A percentile compares a stretch with the other conserved stretches of the same genome.
These are phyloP conservation scores for Dissophora ornata DNA, from an alignment of 192 early-diverging fungal species.

Conservation along the genomic window DNA sequence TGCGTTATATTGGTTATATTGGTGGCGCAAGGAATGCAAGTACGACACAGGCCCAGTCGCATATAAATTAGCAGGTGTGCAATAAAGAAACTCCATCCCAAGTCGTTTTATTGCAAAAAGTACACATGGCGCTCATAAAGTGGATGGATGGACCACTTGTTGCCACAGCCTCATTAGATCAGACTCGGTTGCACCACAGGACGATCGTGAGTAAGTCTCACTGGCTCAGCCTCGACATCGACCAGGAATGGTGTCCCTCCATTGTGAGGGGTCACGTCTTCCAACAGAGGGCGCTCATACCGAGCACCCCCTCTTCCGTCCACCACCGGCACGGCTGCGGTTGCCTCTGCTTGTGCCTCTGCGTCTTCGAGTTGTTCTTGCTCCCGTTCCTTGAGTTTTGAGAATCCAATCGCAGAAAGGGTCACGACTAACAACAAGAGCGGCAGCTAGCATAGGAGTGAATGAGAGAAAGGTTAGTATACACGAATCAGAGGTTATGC, in stretches of 20 bases:
- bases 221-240: not conserved
- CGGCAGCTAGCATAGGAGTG: slow-evolving; percentile 10
- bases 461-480: not conserved
- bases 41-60: too few species aligned
- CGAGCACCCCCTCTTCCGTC: slow-evolving; percentile 5
- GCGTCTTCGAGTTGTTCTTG: slow-evolving; percentile 7
- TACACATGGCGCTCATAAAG: too few species aligned
- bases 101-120: too few species aligned
- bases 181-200: slow-evolving; percentile 3
- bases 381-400: slow-evolving; percentile 12
- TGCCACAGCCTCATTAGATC: slow-evolving; percentile 1
- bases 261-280: not conserved
- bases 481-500: not conserved
- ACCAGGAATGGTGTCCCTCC: slow-evolving; percentile 1
- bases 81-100: too few species aligned
- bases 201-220: not conserved
- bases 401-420: slow-evolving; percentile 19
- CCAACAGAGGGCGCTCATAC: slow-evolving; percentile 17
- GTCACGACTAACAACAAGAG: slow-evolving; percentile 13
- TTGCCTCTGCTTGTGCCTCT: slow-evolving; percentile 20
- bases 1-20: too few species aligned
- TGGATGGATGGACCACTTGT: too few species aligned
- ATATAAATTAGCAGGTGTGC: too few species aligned
- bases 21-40: too few species aligned
- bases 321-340: not conserved